phyloP scores from a whole-genome alignment of 176 grass and related monocot species.

The Raddia distichophylla region DNA sequence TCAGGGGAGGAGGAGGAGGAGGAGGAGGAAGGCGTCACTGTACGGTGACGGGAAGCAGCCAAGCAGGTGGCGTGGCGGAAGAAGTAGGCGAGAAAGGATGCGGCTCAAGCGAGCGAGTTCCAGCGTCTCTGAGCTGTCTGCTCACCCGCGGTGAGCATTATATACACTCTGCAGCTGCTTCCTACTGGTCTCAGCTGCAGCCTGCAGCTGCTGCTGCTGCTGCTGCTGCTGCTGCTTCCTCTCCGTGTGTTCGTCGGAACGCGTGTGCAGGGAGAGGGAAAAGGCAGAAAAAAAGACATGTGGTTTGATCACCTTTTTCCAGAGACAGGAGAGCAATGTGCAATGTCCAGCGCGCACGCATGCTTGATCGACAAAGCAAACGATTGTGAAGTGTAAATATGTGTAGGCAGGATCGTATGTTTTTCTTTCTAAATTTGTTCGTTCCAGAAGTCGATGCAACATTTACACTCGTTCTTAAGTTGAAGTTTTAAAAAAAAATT shows the following conservation, averaged over 20 bases:
- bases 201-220: no score
- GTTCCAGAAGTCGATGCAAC: background rate
- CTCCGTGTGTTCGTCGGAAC: conserved; percentile 34
- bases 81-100: conserved; percentile 8
- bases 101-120: background rate
- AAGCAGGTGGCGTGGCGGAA: background rate
- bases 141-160: conserved; percentile 47
- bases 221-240: no score
- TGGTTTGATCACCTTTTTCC: background rate
- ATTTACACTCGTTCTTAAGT: no score
- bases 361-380: background rate
- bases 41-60: background rate
- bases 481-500: no score
- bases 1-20: background rate
- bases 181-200: conserved; percentile 22
- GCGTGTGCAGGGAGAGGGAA: conserved; percentile 25
- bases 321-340: background rate
- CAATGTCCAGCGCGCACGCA: background rate
- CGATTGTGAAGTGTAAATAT: background rate
- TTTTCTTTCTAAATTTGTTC: background rate
- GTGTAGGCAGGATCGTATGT: no score
- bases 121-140: conserved; percentile 32
- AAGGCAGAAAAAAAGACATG: conserved; percentile 6
- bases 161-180: conserved; percentile 18
- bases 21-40: background rate